Percentiles rank a stretch among this genome's conserved stretches.
Conservation (phyloP, 768 basidiomycete species). For the Hortiboletus flavorubellus region DNA sequence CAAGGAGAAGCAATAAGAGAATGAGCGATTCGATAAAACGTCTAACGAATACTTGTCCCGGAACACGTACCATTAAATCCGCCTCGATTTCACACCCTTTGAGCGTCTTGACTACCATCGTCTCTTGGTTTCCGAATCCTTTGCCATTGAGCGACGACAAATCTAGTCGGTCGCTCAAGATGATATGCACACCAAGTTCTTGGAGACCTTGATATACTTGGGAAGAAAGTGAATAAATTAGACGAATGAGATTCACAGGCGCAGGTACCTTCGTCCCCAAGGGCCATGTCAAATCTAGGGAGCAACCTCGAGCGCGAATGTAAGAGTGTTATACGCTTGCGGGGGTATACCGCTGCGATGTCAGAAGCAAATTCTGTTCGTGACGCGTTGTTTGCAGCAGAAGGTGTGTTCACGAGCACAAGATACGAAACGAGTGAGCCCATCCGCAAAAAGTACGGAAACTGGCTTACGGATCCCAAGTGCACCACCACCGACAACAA, state of each 20-base stretch:
- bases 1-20: not conserved
- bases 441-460: not conserved
- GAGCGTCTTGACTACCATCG: conserved; percentile 40
- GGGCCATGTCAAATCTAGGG: conserved; percentile 47
- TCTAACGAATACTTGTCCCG: not conserved
- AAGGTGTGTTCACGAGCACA: not conserved
- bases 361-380: conserved; percentile 59
- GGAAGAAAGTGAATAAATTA: not conserved
- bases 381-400: not conserved
- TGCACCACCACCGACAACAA: conserved; percentile 71
- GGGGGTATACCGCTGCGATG: conserved; percentile 51
- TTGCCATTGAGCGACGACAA: conserved; percentile 31
- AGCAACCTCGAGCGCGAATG: conserved; percentile 57
- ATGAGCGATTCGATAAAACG: not conserved
- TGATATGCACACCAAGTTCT: conserved; percentile 43
- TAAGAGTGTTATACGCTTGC: conserved; percentile 52
- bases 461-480: conserved; percentile 61
- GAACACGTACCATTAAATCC: conserved; percentile 46
- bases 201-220: conserved; percentile 33
- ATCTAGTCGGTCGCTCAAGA: conserved; percentile 55
- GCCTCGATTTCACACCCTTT: conserved; percentile 50
- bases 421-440: not conserved
- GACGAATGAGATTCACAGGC: not conserved
- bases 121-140: not conserved
- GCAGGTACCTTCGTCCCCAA: conserved; percentile 50